Evolutionary conservation across 2,329 filamentous ascomycete genomes (phyloP).

Genomic region (Cadophora malorum): DNA sequence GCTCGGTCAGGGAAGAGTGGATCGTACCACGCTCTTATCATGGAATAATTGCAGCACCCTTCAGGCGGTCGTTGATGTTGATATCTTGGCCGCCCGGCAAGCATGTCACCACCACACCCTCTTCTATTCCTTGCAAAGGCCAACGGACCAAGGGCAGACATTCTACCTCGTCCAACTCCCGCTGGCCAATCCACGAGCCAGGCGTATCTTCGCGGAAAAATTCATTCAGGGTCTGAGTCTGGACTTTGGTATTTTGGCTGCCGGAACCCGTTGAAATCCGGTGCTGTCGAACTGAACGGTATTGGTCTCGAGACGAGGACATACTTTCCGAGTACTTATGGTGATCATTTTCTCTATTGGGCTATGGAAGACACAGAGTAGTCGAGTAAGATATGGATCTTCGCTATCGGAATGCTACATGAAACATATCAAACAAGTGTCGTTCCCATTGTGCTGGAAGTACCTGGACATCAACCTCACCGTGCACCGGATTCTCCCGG

Average conservation of each 20-base stretch:
- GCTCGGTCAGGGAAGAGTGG: background rate
- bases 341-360: background rate
- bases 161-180: background rate
- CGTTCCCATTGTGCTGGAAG: conserved; percentile 2
- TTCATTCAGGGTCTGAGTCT: background rate
- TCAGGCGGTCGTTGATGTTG: background rate
- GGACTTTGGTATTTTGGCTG: background rate
- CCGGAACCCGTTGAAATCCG: background rate
- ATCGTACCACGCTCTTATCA: conserved; percentile 15
- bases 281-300: background rate
- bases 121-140: background rate
- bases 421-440: background rate
- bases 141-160: background rate
- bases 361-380: background rate
- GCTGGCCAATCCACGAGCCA: conserved; percentile 2
- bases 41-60: background rate
- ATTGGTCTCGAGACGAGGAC: conserved; percentile 2
- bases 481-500: conserved; percentile 8
- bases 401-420: background rate
- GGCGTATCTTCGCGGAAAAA: background rate
- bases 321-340: background rate
- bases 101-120: conserved; percentile 17
- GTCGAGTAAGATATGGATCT: background rate
- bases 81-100: background rate
- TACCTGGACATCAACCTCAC: conserved; percentile 1